Conservation (phyloP, 108 stramenopile genomes). For the Skeletonema costatum region DNA sequence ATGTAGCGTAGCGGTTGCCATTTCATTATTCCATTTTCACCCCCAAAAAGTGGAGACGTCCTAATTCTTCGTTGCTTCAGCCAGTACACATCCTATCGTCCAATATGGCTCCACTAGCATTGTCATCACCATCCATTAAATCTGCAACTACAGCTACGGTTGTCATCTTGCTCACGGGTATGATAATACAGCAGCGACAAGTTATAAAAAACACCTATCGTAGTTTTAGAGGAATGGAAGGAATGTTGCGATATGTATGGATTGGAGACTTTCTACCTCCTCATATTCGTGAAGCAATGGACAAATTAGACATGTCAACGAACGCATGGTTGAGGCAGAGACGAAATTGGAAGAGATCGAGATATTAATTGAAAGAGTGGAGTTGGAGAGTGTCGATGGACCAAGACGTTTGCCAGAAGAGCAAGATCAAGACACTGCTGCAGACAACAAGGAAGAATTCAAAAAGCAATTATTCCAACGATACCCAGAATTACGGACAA, state of each 20-base stretch:
- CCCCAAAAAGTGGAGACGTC: no score
- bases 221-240: constrained; percentile 31
- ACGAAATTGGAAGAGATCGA: constrained; percentile 41
- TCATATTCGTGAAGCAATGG: constrained; percentile 41
- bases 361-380: constrained; percentile 25
- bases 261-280: constrained; percentile 47
- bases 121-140: constrained; percentile 4
- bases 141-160: constrained; percentile 8
- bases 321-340: constrained; percentile 20
- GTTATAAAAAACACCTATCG: constrained; percentile 9
- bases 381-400: constrained; percentile 43
- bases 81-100: not conserved
- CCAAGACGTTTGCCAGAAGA: not conserved
- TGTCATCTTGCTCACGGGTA: not conserved
- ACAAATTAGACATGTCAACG: constrained; percentile 45
- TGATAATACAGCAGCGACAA: constrained; percentile 5
- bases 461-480: constrained; percentile 31
- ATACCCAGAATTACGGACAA: constrained; percentile 32
- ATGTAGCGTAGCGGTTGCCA: not conserved
- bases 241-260: constrained; percentile 31
- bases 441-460: not conserved
- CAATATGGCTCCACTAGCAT: not conserved
- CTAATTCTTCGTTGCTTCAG: not conserved
- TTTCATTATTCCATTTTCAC: no score
- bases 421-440: not conserved